Conservation (phyloP, 371 early-diverging fungal genomes). For the Massospora cicadina region DNA sequence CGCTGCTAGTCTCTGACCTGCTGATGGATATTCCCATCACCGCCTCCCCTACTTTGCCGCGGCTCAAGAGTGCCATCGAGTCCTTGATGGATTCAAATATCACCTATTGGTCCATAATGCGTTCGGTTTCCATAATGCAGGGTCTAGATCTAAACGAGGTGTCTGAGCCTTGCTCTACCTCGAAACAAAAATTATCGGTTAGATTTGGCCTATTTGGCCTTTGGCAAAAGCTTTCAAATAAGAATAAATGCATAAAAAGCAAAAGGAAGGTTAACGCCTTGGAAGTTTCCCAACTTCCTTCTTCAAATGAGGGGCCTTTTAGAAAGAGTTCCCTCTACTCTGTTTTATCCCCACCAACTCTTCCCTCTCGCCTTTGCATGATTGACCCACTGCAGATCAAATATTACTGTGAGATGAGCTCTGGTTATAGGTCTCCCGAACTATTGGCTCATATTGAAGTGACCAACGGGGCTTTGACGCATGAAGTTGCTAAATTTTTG, state of each 20-base stretch:
- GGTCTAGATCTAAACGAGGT: background rate
- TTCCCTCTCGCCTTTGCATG: background rate
- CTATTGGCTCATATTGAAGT: background rate
- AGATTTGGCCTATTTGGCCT: background rate
- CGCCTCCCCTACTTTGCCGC: background rate
- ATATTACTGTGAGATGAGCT: background rate
- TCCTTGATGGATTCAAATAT: background rate
- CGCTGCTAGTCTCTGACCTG: background rate
- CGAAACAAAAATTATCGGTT: background rate
- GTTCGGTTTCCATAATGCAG: background rate
- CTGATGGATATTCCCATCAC: background rate
- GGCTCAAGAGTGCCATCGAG: background rate
- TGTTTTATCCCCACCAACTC: background rate
- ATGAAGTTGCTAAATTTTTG: background rate
- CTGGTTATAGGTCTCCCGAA: background rate
- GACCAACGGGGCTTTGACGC: background rate
- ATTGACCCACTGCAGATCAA: background rate
- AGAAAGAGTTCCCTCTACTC: background rate
- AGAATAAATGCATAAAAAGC: background rate
- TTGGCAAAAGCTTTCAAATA: background rate
- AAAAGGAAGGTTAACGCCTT: background rate
- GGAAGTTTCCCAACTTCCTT: background rate
- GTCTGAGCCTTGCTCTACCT: background rate
- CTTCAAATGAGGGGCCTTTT: background rate
- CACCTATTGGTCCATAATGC: background rate